A percentile compares a stretch with the other conserved stretches of the same genome.
Conservation (phyloP, 2,329 filamentous ascomycete species). For the Fusarium proliferatum region DNA sequence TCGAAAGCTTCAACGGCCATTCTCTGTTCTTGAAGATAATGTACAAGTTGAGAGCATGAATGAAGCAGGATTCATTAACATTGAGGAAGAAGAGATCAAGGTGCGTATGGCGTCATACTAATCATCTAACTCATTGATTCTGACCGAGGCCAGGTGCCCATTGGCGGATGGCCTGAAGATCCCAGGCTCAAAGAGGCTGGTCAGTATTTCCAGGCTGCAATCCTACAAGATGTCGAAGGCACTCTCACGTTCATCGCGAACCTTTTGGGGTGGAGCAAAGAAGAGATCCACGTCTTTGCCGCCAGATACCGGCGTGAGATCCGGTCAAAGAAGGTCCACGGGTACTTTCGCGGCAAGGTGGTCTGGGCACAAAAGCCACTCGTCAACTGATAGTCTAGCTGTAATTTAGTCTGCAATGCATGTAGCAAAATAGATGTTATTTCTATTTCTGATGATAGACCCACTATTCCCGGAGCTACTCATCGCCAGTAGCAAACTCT, state of each 20-base stretch:
- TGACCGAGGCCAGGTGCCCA: not conserved
- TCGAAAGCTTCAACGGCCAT: not conserved
- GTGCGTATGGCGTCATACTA: rapidly evolving
- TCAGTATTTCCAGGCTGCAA: slow-evolving; percentile 16
- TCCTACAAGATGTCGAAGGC: not conserved
- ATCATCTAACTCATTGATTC: rapidly evolving
- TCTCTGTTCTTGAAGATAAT: slow-evolving; percentile 6
- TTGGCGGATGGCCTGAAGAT: slow-evolving; percentile 8
- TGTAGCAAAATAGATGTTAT: rapidly evolving
- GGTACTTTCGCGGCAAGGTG: not conserved
- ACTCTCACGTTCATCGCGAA: slow-evolving; percentile 6
- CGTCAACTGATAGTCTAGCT: rapidly evolving
- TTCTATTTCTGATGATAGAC: rapidly evolving
- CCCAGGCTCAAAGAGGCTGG: slow-evolving; percentile 1
- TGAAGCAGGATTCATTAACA: not conserved
- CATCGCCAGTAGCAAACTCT: slow-evolving; percentile 5
- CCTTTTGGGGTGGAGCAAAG: not conserved
- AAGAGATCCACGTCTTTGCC: slow-evolving; percentile 3
- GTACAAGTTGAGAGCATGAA: not conserved
- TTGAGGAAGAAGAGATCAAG: slow-evolving; percentile 3
- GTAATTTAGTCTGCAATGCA: rapidly evolving
- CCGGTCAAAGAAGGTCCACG: not conserved
- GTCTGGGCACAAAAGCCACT: not conserved
- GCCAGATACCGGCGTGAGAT: slow-evolving; percentile 2
- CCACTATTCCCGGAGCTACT: not conserved